Conservation (phyloP, 2,329 filamentous ascomycete genomes). For the Colletotrichum sp. region DNA sequence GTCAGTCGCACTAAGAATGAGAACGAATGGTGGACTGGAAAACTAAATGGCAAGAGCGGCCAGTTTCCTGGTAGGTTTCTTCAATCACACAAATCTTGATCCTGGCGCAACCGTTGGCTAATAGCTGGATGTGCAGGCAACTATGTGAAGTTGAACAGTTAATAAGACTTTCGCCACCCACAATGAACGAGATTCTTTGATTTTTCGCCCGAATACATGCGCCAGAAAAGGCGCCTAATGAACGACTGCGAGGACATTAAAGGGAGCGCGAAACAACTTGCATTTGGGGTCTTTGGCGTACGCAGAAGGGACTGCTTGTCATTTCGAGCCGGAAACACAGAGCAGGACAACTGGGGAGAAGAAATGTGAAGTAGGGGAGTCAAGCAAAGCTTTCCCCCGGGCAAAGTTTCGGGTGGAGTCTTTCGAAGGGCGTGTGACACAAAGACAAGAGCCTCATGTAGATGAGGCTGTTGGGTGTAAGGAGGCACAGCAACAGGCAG, state of each 20-base stretch:
- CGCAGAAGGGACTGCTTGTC: conserved; percentile 20
- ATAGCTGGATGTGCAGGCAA: conserved; percentile 44
- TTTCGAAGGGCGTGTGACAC: not conserved
- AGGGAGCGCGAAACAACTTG: conserved; percentile 15
- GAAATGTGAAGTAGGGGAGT: not conserved
- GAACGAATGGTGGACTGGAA: conserved; percentile 98
- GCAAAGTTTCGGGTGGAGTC: not conserved
- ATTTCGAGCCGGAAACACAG: conserved; percentile 14
- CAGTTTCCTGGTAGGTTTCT: conserved; percentile 83
- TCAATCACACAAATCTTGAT: not conserved
- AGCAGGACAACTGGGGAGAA: not conserved
- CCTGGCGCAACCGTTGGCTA: conserved; percentile 23
- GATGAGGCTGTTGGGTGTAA: not conserved
- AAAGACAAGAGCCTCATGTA: not conserved
- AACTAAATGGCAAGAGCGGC: conserved; percentile 77
- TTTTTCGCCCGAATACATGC: conserved; percentile 4
- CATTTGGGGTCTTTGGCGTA: conserved; percentile 22
- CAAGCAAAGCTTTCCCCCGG: not conserved
- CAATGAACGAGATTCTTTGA: not conserved
- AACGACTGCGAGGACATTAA: conserved; percentile 9
- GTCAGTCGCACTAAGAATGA: conserved; percentile 81
- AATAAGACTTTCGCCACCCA: conserved; percentile 9
- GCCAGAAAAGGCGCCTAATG: conserved; percentile 10
- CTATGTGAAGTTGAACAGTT: conserved; percentile 50
- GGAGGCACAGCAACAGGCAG: not conserved